These are phyloP conservation scores for Entomortierella parvispora DNA, from an alignment of 192 early-diverging fungal species.

Conservation along the genomic window DNA sequence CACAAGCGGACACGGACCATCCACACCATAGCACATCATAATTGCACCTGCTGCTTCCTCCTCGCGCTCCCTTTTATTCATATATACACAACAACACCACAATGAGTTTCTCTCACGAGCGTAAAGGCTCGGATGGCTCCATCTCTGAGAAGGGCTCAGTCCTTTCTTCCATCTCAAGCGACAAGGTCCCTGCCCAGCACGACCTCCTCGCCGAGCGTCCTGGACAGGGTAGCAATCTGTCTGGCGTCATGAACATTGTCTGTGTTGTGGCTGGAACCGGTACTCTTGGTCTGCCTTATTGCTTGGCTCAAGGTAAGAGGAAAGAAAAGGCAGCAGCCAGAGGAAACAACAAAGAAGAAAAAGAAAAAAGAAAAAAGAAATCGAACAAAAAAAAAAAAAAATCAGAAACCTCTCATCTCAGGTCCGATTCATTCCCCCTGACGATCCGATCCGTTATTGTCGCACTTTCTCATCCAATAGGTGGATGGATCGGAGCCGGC, in stretches of 20 bases:
- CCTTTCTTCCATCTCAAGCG: background rate
- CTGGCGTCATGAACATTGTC: conserved; percentile 60
- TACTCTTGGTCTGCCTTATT: conserved; percentile 66
- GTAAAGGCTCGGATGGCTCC: conserved; percentile 5
- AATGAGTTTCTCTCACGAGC: background rate
- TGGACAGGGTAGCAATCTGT: conserved; percentile 57
- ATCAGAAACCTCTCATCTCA: background rate
- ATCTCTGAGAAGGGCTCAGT: background rate
- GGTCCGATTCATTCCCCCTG: background rate
- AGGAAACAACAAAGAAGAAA: too few relatives aligned
- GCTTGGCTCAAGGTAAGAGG: conserved; percentile 56
- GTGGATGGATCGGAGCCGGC: conserved; percentile 80
- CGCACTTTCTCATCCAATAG: conserved; percentile 22
- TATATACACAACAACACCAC: background rate
- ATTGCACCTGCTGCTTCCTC: background rate
- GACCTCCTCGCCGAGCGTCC: conserved; percentile 50
- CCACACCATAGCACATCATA: background rate
- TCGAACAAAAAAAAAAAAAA: background rate
- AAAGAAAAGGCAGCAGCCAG: background rate
- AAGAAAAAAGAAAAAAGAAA: conserved; percentile 1
- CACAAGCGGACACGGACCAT: background rate
- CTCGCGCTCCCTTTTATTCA: background rate
- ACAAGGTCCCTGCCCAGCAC: background rate
- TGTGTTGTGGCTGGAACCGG: conserved; percentile 76
- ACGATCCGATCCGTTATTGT: background rate